Evolutionary conservation across 2,329 filamentous ascomycete species (phyloP).

Genomic region (Aspergillus ochraceus): DNA sequence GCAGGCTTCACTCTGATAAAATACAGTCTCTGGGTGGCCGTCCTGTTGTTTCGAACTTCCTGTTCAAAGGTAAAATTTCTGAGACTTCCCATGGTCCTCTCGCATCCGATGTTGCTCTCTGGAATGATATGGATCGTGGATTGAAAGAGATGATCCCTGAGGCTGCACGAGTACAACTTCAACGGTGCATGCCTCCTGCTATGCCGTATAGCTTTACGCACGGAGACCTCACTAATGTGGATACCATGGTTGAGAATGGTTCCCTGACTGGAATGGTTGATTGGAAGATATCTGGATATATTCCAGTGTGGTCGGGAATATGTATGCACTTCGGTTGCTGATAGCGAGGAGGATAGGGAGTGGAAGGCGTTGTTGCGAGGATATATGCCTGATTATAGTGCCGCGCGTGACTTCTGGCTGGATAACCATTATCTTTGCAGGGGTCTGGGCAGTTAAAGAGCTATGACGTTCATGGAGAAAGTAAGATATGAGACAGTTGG

Average conservation of each 20-base stretch:
- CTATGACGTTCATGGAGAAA: neutral
- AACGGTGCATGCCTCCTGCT: slow-evolving; percentile 16
- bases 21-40: slow-evolving; percentile 15
- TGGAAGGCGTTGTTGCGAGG: slow-evolving; percentile 18
- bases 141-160: slow-evolving; percentile 6
- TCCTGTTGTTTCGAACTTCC: slow-evolving; percentile 11
- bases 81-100: slow-evolving; percentile 9
- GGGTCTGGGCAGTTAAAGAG: neutral
- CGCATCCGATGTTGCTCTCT: slow-evolving; percentile 14
- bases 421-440: slow-evolving; percentile 15
- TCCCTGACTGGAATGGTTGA: slow-evolving; percentile 42
- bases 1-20: slow-evolving; percentile 13
- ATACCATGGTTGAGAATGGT: slow-evolving; percentile 42
- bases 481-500: no score
- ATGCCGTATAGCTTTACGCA: slow-evolving; percentile 42
- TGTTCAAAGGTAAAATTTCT: slow-evolving; percentile 8
- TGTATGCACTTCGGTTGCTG: slow-evolving; percentile 9
- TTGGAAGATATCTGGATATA: slow-evolving; percentile 41
- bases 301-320: slow-evolving; percentile 43
- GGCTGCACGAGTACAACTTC: slow-evolving; percentile 3
- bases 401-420: slow-evolving; percentile 17
- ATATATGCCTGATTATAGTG: slow-evolving; percentile 18
- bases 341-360: slow-evolving; percentile 16
- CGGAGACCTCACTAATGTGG: slow-evolving; percentile 37
- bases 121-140: slow-evolving; percentile 11